Evolutionary conservation across 805 yeast species (phyloP), one percentile per base, ranked within the genome.

Genomic region (Zygosaccharomyces rouxii): DNA sequence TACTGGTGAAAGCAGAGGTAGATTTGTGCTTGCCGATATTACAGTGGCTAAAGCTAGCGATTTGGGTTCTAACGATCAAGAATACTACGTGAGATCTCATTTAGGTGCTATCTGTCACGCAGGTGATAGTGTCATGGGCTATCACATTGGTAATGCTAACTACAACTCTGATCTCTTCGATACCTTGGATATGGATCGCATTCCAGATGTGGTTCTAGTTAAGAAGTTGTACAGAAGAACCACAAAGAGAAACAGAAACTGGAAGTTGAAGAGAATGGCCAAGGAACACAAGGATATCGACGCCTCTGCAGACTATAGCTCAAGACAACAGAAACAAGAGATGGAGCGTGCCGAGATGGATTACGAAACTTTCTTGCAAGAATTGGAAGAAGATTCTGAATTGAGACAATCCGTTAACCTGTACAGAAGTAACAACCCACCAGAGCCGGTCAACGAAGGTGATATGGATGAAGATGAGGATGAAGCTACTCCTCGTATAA

Each of bases 191-290:
- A 69, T 76, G 7, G 77, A 76, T 50, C 82, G 83, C 55, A 70
- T 83, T 19, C 94, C 96, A 16, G 97, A 90, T 59, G 96, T 90
- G 43, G 77, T 89, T 1, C 68, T 90, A 53, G 95, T 92, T 49
- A 89, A 89, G 88, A 90, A 89, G 66, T 79, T 79, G 69, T 92
- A 89, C 73, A 77, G 83, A 40, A 84, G 96, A 75, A 85, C 84
- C 73, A 75, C 81, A 41, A 80, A 79, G 72, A 84, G 81, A 73
- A 71, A 79, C 56, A 84, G 84, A 79, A 79, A 83, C 76, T 88
- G 96, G 95, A 88, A 85, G 71, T 81, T 92, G 70, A 86, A 87
- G 83, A 86, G 98, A 77, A 90, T 92, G 97, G 98, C 98, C 33
- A 86, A 78, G 64, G 98, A 94, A 71, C 95, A 90, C 72, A 79